Base-by-base conservation (phyloP, 805 yeast genomes). In the Pichia insulana region DNA sequence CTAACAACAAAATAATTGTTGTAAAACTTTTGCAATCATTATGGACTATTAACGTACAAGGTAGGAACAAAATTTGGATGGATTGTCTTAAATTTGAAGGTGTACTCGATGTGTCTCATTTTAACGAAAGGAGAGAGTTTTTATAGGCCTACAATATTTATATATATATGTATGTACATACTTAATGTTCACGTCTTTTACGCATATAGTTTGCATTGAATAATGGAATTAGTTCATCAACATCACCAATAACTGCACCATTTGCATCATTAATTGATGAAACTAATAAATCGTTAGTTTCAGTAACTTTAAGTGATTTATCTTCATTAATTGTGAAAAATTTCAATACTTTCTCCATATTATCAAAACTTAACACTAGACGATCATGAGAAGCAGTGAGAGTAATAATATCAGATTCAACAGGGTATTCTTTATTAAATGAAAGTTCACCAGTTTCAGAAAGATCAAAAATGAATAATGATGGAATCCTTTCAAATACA, bases 171-270 rank as follows among this genome's bases (percentile, higher is more conserved):
- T n/a, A n/a, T n/a, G n/a, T n/a, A n/a, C 7, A 17, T 2, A 9
- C 19, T 58, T 58, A 78, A 57, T 78, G 80, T 51, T 79, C 84
- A 56, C 83, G 73, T 61, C 84, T 70, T 59, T 79, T 79, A 55
- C 83, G 73, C 48, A 79, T 62, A 34, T 72, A 66, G 43, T 68
- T 68, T 30, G 72, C 65, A 31, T 69, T 67, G 55, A 76, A 77
- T 46, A 79, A 67, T 13, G 83, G 82, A 50, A 74, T 64, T 35
- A 70, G 54, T 34, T 61, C 61, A 2, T 69, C 70, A 2, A 58
- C 30, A 28, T 50, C 52, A 36, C 48, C 62, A 36, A 60, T 44
- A 26, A 48, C 45, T 2, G 49, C 36, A 37, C 44, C 44, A 38
- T 48, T 48, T 5, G 44, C 40, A 32, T 40, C 34, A 22, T 48